Base-by-base conservation (phyloP, 805 yeast species). In the Yamadazyma olivae region DNA sequence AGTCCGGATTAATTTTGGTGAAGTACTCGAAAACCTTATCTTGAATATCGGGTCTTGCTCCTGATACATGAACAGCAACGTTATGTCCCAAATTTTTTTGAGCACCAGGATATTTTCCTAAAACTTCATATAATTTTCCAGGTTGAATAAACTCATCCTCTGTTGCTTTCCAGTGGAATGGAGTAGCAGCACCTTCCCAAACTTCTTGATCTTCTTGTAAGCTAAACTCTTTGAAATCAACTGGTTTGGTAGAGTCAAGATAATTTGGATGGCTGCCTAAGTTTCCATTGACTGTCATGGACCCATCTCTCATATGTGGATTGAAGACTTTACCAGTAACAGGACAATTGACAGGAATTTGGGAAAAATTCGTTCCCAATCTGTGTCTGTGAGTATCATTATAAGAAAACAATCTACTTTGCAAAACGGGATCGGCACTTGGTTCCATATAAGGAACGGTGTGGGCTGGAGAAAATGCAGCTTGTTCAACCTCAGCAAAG, bases 271-370 rank as follows among this genome's bases (percentile, higher is more conserved):
- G 76, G 36, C 74, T 64, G 25, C 95, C 95, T 54, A 81, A 74
- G 67, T 87, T 87, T 35, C 74, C 74, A 49, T 67, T 63, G 32
- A 67, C 69, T 34, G 32, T 46, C 89, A 82, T 81, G 30, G 79
- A 74, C 60, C 96, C 96, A 58, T 87, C 95, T 67, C 95, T 77
- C 49, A 81, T 75, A 50, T 79, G 81, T 17, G 95, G 95, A 56
- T 64, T 64, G 56, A 49, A 68, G 16, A 66, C 70, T 24, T 53
- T 50, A 33, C 69, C 71, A 32, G 70, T 51, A 27, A 67, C 61
- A 40, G 96, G 95, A 61, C 95, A 83, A 59, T 87, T 87, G 50
- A 85, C 89, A 12, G 96, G 96, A 39, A 87, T 81, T 63, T 84
- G 91, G 32, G 75, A 72, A 64, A 81, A 87, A 67, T 87, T 83